Percentiles rank a stretch among this genome's conserved stretches.
Conservation (phyloP, 768 basidiomycete genomes). For the Fistulinella prunicolor region DNA sequence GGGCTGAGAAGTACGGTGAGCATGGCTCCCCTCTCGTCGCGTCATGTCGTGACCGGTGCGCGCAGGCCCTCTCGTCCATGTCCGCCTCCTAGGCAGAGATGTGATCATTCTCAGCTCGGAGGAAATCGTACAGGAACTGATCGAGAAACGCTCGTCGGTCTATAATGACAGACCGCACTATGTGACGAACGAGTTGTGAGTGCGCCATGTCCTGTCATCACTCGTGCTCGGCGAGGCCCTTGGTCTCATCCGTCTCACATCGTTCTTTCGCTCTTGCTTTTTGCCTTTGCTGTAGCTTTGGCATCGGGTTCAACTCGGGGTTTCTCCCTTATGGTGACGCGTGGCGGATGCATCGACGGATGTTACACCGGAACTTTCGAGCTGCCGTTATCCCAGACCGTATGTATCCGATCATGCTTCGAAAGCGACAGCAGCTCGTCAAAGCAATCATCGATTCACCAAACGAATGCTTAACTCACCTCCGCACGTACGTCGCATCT, state of each 20-base stretch:
- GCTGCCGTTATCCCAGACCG: constrained; percentile 1
- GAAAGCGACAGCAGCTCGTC: constrained; percentile 9
- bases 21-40: neutral
- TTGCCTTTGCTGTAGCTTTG: neutral
- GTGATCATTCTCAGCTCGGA: constrained; percentile 13
- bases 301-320: constrained; percentile 17
- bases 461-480: neutral
- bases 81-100: constrained; percentile 1
- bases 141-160: constrained; percentile 15
- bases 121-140: constrained; percentile 8
- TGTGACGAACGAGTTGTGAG: constrained; percentile 11
- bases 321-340: constrained; percentile 19
- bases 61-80: constrained; percentile 1
- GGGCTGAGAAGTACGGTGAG: constrained; percentile 12
- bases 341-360: constrained; percentile 19
- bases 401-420: constrained; percentile 10
- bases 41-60: neutral
- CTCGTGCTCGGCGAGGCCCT: too few species aligned
- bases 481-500: constrained; percentile 7
- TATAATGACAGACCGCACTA: constrained; percentile 16
- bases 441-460: constrained; percentile 2
- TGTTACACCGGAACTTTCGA: constrained; percentile 20
- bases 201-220: too few species aligned
- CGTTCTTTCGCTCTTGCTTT: too few species aligned
- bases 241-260: too few species aligned